Percentiles rank a stretch among this genome's conserved stretches.
Evolutionary conservation across 192 early-diverging fungal species (phyloP).

Genomic region (Irineochytrium annulatum): DNA sequence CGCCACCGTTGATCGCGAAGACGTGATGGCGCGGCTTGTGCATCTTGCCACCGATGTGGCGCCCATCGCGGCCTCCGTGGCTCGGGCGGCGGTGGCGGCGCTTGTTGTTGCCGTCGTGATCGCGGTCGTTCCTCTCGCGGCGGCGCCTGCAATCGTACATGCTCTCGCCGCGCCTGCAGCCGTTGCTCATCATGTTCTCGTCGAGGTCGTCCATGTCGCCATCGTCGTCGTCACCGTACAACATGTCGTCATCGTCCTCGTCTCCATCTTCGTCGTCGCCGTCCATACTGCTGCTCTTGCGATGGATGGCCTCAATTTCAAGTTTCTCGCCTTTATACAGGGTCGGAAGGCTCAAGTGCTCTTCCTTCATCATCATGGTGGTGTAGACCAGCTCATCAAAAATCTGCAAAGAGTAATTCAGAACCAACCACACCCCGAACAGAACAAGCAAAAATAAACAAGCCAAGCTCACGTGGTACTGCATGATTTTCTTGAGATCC

Average conservation of each 20-base stretch:
- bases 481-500: constrained; percentile 35
- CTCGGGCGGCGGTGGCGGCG: background rate
- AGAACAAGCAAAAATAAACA: background rate
- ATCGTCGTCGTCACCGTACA: background rate
- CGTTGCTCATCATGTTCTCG: no score
- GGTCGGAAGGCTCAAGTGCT: constrained; percentile 15
- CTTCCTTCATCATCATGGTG: constrained; percentile 29
- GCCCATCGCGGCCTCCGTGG: background rate
- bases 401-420: constrained; percentile 14
- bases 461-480: constrained; percentile 29
- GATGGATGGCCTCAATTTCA: constrained; percentile 8
- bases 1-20: constrained; percentile 35
- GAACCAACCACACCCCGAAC: no score
- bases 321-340: constrained; percentile 10
- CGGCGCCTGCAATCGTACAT: no score
- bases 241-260: background rate
- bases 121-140: no score
- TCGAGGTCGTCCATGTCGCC: no score
- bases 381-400: constrained; percentile 24
- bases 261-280: background rate
- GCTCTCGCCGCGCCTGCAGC: no score
- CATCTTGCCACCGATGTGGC: background rate
- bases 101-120: background rate
- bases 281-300: constrained; percentile 4
- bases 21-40: constrained; percentile 13